phyloP scores from a whole-genome alignment of 768 basidiomycete genomes.

The Kwoniella mangroviensis region DNA sequence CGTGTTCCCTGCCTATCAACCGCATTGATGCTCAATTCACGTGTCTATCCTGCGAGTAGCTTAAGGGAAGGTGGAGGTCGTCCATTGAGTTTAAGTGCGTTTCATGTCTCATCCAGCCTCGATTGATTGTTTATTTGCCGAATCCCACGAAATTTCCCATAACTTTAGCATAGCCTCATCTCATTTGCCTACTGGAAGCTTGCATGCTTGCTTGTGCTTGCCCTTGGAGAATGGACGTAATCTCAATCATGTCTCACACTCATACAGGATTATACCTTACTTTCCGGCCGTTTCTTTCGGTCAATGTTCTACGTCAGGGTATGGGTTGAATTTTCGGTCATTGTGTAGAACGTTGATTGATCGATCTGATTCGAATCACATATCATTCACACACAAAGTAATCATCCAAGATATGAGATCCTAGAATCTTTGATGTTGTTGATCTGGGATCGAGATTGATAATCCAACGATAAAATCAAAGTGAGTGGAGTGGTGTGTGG shows the following conservation, averaged over 20 bases:
- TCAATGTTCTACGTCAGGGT: conserved; percentile 1
- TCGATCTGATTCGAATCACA: neutral
- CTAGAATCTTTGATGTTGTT: neutral
- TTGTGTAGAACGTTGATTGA: neutral
- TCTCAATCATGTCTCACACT: conserved; percentile 2
- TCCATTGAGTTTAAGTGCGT: neutral
- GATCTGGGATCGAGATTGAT: neutral
- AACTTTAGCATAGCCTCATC: neutral
- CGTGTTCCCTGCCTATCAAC: no score
- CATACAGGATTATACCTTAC: neutral
- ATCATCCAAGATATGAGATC: neutral
- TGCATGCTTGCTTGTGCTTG: conserved; percentile 4
- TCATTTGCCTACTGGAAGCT: neutral
- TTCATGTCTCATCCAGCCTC: neutral
- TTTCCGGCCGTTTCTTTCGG: neutral
- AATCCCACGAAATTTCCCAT: neutral
- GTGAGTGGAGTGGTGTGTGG: neutral
- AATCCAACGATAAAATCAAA: neutral
- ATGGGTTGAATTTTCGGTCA: neutral
- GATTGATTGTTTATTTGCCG: neutral
- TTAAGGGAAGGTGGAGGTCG: neutral
- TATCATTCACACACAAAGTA: neutral
- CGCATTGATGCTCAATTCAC: neutral
- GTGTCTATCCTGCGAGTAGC: neutral
- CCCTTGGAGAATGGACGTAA: neutral